Percentiles rank a stretch among this genome's conserved stretches.
phyloP scores from a whole-genome alignment of 2,329 filamentous ascomycete genomes.

The Pseudogymnoascus pannorum region DNA sequence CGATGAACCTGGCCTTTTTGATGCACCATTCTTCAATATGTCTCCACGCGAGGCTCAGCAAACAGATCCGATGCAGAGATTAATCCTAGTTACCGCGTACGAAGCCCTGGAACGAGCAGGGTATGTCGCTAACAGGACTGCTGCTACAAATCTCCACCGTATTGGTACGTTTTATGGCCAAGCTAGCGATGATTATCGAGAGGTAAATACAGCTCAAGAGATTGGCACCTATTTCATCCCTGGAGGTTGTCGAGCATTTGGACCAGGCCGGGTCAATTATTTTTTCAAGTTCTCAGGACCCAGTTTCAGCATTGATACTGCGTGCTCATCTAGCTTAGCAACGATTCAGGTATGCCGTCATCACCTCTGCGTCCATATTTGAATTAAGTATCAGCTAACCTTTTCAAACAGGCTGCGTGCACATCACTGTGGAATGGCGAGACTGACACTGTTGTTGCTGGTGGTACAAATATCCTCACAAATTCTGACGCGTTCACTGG shows the following conservation, averaged over 20 bases:
- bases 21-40: conserved; percentile 11
- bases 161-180: no score
- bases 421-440: background rate
- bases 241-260: conserved; percentile 44
- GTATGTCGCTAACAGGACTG: no score
- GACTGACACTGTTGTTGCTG: background rate
- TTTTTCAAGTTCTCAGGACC: conserved; percentile 36
- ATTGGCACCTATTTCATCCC: conserved; percentile 50
- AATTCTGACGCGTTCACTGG: conserved; percentile 22
- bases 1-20: conserved; percentile 17
- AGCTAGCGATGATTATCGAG: no score
- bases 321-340: conserved; percentile 34
- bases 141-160: no score
- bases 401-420: background rate
- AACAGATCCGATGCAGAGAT: no score
- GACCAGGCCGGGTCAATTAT: conserved; percentile 42
- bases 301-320: conserved; percentile 34
- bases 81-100: no score
- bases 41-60: background rate
- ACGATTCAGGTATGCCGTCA: conserved; percentile 31
- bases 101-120: no score
- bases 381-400: no score
- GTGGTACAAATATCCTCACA: background rate
- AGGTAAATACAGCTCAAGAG: no score
- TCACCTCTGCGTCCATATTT: no score